These are phyloP conservation scores for Schizochytrium sp. DNA, from an alignment of 108 stramenopile species.

Conservation along the genomic window DNA sequence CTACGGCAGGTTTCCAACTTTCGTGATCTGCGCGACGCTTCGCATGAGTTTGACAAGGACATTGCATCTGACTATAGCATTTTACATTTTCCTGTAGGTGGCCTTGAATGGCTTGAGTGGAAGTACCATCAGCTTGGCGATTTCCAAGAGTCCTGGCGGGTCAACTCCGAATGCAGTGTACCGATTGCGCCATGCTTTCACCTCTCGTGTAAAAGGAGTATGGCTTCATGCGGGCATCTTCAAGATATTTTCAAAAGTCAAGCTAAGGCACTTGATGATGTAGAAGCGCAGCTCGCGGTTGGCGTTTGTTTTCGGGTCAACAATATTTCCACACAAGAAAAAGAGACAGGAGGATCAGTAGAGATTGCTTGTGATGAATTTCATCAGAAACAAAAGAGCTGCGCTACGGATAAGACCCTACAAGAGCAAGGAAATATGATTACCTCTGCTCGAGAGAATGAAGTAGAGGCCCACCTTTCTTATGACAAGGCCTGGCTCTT, in stretches of 20 bases:
- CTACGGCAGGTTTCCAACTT: not conserved
- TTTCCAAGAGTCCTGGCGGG: conserved; percentile 15
- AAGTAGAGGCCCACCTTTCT: not conserved
- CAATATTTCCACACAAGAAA: not conserved
- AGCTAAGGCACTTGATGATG: not conserved
- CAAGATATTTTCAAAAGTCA: not conserved
- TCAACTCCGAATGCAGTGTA: not conserved
- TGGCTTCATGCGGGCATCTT: not conserved
- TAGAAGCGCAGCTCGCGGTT: not conserved
- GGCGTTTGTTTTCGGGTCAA: not conserved
- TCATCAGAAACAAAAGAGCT: not conserved
- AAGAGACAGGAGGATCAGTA: not conserved
- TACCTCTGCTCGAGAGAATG: not conserved
- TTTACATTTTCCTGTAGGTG: not conserved
- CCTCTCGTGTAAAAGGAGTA: not conserved
- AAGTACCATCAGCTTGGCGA: conserved; percentile 19
- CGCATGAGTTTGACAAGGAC: not conserved
- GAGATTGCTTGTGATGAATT: not conserved
- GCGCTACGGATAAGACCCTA: not conserved
- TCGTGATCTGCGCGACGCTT: not conserved
- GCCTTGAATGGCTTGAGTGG: not conserved
- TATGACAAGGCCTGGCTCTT: conserved; percentile 31
- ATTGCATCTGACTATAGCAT: not conserved
- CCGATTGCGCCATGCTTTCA: conserved; percentile 33
- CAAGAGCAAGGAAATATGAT: not conserved